These are phyloP conservation scores for Kazachstania martiniae DNA, from an alignment of 805 yeast genomes.

Conservation along the genomic window DNA sequence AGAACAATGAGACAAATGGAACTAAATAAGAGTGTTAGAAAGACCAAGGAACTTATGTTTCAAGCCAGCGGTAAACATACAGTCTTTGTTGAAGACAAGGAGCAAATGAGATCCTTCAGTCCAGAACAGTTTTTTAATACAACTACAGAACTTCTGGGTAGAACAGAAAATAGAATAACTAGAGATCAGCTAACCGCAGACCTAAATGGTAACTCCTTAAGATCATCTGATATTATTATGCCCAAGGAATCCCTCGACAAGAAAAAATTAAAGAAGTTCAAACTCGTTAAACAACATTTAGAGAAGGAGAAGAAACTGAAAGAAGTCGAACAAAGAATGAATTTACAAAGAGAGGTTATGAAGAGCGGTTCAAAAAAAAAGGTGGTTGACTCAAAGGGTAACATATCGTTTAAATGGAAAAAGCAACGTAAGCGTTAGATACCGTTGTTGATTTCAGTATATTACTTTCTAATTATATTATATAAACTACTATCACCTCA, in stretches of 20 bases:
- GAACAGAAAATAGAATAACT: conserved; percentile 64
- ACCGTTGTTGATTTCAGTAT: neutral
- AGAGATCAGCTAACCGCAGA: conserved; percentile 42
- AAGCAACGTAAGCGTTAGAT: conserved; percentile 50
- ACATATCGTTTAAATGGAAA: conserved; percentile 73
- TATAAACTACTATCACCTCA: neutral
- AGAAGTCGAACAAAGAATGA: conserved; percentile 62
- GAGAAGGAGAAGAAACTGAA: conserved; percentile 60
- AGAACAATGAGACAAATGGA: conserved; percentile 69
- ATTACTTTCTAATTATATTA: neutral
- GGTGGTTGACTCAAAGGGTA: conserved; percentile 54
- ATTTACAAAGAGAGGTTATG: conserved; percentile 76
- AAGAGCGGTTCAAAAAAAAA: conserved; percentile 83
- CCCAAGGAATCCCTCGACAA: conserved; percentile 33
- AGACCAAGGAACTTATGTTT: conserved; percentile 35
- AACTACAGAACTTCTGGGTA: conserved; percentile 46
- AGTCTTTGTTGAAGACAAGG: conserved; percentile 63
- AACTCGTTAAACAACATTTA: conserved; percentile 50
- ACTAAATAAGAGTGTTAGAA: conserved; percentile 46
- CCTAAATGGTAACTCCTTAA: conserved; percentile 7
- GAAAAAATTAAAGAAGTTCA: conserved; percentile 51
- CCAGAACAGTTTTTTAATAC: conserved; percentile 65
- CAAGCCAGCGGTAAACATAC: conserved; percentile 66
- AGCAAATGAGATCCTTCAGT: conserved; percentile 46
- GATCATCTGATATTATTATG: conserved; percentile 19